Evolutionary conservation across 257 asterid species (phyloP), one percentile per base, ranked within the genome.

Genomic region (Craterostigma plantagineum): DNA sequence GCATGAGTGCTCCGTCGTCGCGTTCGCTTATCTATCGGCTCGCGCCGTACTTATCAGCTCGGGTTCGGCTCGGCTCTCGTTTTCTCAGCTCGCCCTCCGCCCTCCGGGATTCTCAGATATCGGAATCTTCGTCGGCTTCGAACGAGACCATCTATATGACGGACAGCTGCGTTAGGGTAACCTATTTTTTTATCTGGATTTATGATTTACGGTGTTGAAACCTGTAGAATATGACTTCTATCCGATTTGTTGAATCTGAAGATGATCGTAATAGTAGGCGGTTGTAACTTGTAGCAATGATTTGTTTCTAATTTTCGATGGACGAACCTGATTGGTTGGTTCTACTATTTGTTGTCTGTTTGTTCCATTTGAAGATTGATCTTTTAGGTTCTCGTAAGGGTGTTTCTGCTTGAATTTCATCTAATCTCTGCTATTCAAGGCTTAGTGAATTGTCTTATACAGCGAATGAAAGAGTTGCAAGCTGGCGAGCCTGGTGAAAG

Each of bases 401-500:
- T 45, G 30, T 8, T 49, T 50, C 33, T 6, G 1, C 15, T 18
- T 35, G 37, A 15, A 10, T 42, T 53, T 14, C 9, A 30, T 46
- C 10, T 9, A 49, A 43, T 36, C 46, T 23, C 18, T 47, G 33
- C 40, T 54, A 49, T 30, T 50, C 16, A 40, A 36, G 38, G 38
- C n/a, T n/a, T 4, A 34, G 18, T 36, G 8, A 11, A 18, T 55
- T 15, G 37, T 43, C 7, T 45, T 16, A 11, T 55, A 3, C 65
- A 90, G 98, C 70, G 81, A 70, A 68, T 90, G 63, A 83, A 75
- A 57, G 94, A 79, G 60, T 56, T 90, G 76, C 93, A 90, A 63
- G 71, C 70, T 42, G 73, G 58, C 11, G 93, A 83, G 60, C 62
- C 69, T 33, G 50, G 56, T 51, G 55, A 52, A 50, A 90, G 74